Conservation (phyloP, 805 yeast genomes). For the Hanseniaspora vineae region DNA sequence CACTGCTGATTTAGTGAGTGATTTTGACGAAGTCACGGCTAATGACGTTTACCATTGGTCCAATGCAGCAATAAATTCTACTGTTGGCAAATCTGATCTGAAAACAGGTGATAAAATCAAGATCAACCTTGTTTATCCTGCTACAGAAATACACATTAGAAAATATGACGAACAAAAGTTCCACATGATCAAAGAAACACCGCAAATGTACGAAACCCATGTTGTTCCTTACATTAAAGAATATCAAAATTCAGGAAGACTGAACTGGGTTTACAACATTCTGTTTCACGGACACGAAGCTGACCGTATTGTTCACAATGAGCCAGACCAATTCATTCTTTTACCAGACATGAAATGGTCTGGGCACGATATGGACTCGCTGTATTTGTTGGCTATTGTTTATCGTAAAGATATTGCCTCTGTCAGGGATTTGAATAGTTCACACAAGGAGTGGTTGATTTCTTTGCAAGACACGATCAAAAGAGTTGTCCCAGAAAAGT, state of each 20-base stretch:
- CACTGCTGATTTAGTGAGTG: not conserved
- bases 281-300: conserved; percentile 71
- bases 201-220: conserved; percentile 46
- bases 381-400: conserved; percentile 71
- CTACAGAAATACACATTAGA: conserved; percentile 69
- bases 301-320: conserved; percentile 62
- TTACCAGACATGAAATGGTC: conserved; percentile 98
- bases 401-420: conserved; percentile 28
- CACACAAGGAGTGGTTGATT: conserved; percentile 45
- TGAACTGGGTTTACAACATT: conserved; percentile 86
- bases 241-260: conserved; percentile 54
- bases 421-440: conserved; percentile 53
- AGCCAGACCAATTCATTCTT: conserved; percentile 44
- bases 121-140: conserved; percentile 74
- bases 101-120: conserved; percentile 49
- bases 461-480: conserved; percentile 33
- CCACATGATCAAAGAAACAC: conserved; percentile 68
- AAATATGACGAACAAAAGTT: conserved; percentile 51
- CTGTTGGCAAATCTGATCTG: not conserved
- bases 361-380: conserved; percentile 47
- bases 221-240: conserved; percentile 69
- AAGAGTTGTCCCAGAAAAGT: conserved; percentile 34
- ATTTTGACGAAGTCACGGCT: not conserved
- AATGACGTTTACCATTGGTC: conserved; percentile 90
- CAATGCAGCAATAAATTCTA: conserved; percentile 28